Percentiles rank a stretch among this genome's conserved stretches.
Evolutionary conservation across 2,329 filamentous ascomycete species (phyloP).

Genomic region (Aspergillus chevalieri): DNA sequence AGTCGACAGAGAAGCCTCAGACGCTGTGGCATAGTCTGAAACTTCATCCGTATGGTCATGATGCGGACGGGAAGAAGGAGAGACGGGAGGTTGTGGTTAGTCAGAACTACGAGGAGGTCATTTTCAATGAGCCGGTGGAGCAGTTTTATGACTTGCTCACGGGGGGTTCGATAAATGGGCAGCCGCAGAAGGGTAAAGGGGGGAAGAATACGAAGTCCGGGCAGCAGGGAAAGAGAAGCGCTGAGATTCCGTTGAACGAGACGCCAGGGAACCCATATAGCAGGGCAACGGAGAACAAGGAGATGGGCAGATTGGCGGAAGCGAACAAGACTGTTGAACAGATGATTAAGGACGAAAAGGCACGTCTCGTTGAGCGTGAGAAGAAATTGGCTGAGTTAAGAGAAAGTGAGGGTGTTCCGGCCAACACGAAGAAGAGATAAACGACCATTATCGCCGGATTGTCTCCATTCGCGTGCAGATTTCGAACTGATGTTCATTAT

Average conservation of each 20-base stretch:
- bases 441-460: neutral
- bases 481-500: too few relatives aligned
- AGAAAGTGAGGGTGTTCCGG: slow-evolving; percentile 38
- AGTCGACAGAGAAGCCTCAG: slow-evolving; percentile 86
- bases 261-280: slow-evolving; percentile 67
- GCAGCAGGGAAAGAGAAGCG: slow-evolving; percentile 54
- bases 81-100: slow-evolving; percentile 61
- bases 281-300: slow-evolving; percentile 62
- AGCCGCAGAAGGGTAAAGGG: slow-evolving; percentile 52
- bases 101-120: slow-evolving; percentile 85
- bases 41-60: slow-evolving; percentile 77
- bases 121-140: slow-evolving; percentile 96
- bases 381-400: slow-evolving; percentile 50
- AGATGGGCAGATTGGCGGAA: slow-evolving; percentile 57
- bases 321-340: slow-evolving; percentile 55
- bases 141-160: slow-evolving; percentile 85
- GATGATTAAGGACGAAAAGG: slow-evolving; percentile 60
- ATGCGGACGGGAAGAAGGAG: slow-evolving; percentile 68
- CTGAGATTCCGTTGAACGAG: slow-evolving; percentile 65
- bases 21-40: slow-evolving; percentile 91
- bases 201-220: slow-evolving; percentile 48
- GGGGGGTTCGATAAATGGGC: slow-evolving; percentile 49
- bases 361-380: slow-evolving; percentile 56
- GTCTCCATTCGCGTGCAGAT: too few relatives aligned
- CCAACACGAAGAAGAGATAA: slow-evolving; percentile 39